Conservation (phyloP, 805 yeast genomes). For the Hanseniaspora nectarophila region DNA sequence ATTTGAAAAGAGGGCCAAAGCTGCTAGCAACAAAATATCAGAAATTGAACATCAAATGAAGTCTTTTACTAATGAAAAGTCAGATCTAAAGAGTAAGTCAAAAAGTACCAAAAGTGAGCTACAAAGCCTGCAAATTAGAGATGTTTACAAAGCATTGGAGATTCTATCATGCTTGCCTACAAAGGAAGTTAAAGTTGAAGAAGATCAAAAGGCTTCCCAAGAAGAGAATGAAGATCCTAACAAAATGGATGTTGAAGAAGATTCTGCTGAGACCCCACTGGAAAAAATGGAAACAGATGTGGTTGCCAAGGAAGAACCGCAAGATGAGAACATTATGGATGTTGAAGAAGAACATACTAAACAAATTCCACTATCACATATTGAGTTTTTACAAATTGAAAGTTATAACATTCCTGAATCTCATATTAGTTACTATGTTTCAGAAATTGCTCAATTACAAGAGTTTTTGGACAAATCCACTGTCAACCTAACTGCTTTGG, state of each 20-base stretch:
- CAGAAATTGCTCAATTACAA: constrained; percentile 45
- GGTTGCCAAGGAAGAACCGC: constrained; percentile 1
- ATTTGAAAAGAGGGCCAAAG: not conserved
- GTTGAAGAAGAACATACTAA: constrained; percentile 26
- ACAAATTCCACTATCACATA: constrained; percentile 4
- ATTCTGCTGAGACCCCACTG: not conserved
- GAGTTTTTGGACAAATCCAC: constrained; percentile 42
- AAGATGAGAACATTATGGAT: constrained; percentile 18
- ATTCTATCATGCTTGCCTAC: not conserved
- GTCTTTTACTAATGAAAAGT: not conserved
- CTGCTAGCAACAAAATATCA: too few species aligned
- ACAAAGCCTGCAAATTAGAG: constrained; percentile 3
- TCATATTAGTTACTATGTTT: constrained; percentile 21
- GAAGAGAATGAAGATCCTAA: not conserved
- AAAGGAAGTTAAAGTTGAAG: too few species aligned
- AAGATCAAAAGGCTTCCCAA: not conserved
- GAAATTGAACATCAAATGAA: not conserved
- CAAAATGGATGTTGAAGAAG: not conserved
- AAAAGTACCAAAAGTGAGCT: not conserved
- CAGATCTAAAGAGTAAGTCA: not conserved
- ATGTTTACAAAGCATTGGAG: constrained; percentile 7
- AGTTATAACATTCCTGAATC: constrained; percentile 25
- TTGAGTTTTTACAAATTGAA: constrained; percentile 29
- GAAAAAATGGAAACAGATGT: not conserved
- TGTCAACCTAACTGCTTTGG: constrained; percentile 61